A percentile compares a stretch with the other conserved stretches of the same genome.
phyloP scores from a whole-genome alignment of 1,284 basidiomycete species.

The Ceratobasidium sp. region DNA sequence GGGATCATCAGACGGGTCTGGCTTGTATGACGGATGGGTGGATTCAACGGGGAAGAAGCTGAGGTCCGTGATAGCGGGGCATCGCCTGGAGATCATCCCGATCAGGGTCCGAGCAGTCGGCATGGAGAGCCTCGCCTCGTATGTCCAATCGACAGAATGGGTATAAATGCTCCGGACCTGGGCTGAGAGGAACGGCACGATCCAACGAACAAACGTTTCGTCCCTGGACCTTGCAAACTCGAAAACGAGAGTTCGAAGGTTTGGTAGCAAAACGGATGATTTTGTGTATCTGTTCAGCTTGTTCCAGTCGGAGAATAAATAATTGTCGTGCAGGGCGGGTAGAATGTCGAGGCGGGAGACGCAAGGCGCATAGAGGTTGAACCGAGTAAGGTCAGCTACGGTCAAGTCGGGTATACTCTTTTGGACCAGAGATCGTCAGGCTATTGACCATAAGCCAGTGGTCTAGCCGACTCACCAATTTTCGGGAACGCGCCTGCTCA shows the following conservation, averaged over 20 bases:
- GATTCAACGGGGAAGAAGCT: background rate
- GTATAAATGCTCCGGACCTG: background rate
- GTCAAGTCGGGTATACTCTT: background rate
- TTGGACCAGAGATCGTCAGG: background rate
- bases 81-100: background rate
- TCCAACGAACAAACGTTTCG: background rate
- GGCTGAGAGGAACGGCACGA: background rate
- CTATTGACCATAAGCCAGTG: too few species aligned
- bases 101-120: background rate
- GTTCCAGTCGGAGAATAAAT: conserved; percentile 4
- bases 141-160: background rate
- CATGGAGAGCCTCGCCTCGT: background rate
- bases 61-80: background rate
- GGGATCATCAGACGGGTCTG: background rate
- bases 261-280: background rate
- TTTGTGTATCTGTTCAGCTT: background rate
- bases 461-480: background rate
- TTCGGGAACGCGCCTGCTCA: background rate
- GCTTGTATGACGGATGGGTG: too few species aligned
- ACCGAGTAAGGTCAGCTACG: background rate
- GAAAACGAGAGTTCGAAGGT: background rate
- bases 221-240: background rate
- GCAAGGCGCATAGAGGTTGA: background rate
- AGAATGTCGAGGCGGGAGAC: conserved; percentile 1
- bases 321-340: background rate